These are phyloP conservation scores for Theobroma grandiflorum DNA, from an alignment of 441 rosid species.

Conservation along the genomic window DNA sequence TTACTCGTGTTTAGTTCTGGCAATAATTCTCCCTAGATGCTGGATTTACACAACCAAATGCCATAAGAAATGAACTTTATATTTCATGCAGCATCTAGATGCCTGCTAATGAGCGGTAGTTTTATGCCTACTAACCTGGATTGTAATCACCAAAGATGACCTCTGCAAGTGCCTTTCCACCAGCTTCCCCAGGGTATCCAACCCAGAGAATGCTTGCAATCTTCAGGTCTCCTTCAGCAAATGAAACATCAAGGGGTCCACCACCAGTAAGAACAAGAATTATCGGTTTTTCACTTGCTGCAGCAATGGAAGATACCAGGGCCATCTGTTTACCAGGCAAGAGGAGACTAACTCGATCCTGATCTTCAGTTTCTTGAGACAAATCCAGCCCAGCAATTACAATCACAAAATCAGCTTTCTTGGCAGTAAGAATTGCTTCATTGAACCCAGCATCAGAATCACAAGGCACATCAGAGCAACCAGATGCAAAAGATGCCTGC, in stretches of 20 bases:
- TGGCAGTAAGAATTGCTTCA: conserved; percentile 57
- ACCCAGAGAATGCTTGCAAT: conserved; percentile 73
- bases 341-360: conserved; percentile 64
- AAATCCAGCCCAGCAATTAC: conserved; percentile 68
- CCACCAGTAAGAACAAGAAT: conserved; percentile 78
- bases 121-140: conserved; percentile 56
- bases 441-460: conserved; percentile 43
- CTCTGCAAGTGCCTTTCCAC: conserved; percentile 71
- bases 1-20: not conserved
- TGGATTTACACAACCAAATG: conserved; percentile 11
- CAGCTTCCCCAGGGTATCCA: conserved; percentile 82
- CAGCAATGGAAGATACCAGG: conserved; percentile 59
- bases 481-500: conserved; percentile 56
- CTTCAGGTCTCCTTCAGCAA: conserved; percentile 53
- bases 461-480: conserved; percentile 64
- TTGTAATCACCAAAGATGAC: conserved; percentile 65
- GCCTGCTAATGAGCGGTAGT: conserved; percentile 15
- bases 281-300: conserved; percentile 54
- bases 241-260: conserved; percentile 71
- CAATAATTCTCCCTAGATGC: not conserved
- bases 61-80: conserved; percentile 1
- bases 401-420: conserved; percentile 56
- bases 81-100: not conserved
- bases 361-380: conserved; percentile 74
- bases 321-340: conserved; percentile 73